Conservation (phyloP, 441 rosid species). For the Mallotus japonicus region DNA sequence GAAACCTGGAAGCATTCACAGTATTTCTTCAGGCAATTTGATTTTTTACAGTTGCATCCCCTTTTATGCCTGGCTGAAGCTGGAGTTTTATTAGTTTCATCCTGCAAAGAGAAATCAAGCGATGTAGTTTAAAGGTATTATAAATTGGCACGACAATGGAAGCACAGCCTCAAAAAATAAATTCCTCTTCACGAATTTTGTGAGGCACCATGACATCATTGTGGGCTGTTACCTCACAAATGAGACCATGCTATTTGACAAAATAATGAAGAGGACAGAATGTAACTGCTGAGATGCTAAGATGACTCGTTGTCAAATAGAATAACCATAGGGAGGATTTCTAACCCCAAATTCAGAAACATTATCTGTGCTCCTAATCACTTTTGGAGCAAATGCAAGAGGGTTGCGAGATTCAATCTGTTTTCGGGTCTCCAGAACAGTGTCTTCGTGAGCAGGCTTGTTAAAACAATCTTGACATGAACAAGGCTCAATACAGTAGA, state of each 20-base stretch:
- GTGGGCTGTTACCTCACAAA: slow-evolving; percentile 16
- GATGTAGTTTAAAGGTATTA: neutral
- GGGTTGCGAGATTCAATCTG: slow-evolving; percentile 95
- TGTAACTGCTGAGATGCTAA: slow-evolving; percentile 17
- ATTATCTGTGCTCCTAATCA: slow-evolving; percentile 60
- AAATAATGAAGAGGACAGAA: slow-evolving; percentile 10
- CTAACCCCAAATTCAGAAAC: slow-evolving; percentile 61
- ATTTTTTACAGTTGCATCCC: slow-evolving; percentile 99
- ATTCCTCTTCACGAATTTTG: neutral
- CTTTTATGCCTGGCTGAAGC: slow-evolving; percentile 96
- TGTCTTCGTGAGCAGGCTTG: slow-evolving; percentile 88
- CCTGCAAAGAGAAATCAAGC: slow-evolving; percentile 39
- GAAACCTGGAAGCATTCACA: slow-evolving; percentile 98
- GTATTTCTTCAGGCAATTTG: slow-evolving; percentile 92
- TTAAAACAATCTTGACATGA: slow-evolving; percentile 92
- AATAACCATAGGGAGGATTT: slow-evolving; percentile 9
- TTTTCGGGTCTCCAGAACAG: slow-evolving; percentile 84
- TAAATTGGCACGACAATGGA: slow-evolving; percentile 1
- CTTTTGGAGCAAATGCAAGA: slow-evolving; percentile 98
- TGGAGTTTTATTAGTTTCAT: slow-evolving; percentile 78
- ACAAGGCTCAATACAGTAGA: slow-evolving; percentile 95
- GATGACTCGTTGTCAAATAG: slow-evolving; percentile 3
- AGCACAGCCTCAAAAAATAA: slow-evolving; percentile 14
- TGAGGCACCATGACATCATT: neutral
- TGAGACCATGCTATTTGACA: slow-evolving; percentile 5